Evolutionary conservation across 129 eudicot genomes (phyloP).

Genomic region (Centella asiatica): DNA sequence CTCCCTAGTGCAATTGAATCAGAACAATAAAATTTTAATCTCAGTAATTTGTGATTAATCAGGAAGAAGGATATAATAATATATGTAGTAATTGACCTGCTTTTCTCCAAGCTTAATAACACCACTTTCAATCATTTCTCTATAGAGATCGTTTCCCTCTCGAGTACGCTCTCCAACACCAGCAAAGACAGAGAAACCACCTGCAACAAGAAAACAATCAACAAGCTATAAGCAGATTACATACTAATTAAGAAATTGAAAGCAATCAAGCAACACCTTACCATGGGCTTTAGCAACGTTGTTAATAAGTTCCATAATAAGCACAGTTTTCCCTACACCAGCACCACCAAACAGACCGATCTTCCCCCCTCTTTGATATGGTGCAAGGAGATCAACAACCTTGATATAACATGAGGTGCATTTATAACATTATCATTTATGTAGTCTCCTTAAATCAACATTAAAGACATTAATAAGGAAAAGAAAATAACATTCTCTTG

Average conservation of each 20-base stretch:
- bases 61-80: not conserved
- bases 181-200: constrained; percentile 98
- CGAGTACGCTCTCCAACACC: constrained; percentile 98
- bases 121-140: constrained; percentile 98
- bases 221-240: not conserved
- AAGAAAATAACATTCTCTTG: not conserved
- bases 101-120: constrained; percentile 96
- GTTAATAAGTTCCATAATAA: constrained; percentile 96
- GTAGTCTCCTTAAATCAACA: not conserved
- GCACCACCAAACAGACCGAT: constrained; percentile 99
- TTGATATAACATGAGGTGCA: constrained; percentile 7
- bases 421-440: not conserved
- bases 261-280: constrained; percentile 9
- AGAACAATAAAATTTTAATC: not conserved
- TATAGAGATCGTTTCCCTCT: constrained; percentile 92
- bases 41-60: not conserved
- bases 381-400: constrained; percentile 99
- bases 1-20: constrained; percentile 38
- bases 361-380: constrained; percentile 97
- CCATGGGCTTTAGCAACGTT: constrained; percentile 99
- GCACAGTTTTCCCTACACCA: constrained; percentile 98
- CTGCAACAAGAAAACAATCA: constrained; percentile 27
- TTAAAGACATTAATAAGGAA: too few species aligned
- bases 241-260: not conserved
- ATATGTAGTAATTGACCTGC: constrained; percentile 37